A percentile compares a stretch with the other conserved stretches of the same genome.
These are phyloP conservation scores for Aspergillus eucalypticola DNA, from an alignment of 2,329 filamentous ascomycete species.

Conservation along the genomic window DNA sequence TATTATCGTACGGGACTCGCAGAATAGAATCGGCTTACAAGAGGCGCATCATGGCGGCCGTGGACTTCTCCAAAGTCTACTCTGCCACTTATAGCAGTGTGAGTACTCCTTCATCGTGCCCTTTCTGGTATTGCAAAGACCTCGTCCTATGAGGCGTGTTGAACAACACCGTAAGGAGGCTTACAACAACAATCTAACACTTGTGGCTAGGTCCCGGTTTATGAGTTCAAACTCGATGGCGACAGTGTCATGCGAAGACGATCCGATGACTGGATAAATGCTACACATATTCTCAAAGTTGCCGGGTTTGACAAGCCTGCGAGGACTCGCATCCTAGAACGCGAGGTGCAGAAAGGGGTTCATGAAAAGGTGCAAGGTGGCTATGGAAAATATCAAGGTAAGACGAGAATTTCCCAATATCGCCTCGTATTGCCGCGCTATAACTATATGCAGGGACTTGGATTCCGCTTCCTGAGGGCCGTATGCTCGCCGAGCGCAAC, in stretches of 20 bases:
- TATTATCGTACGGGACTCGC: slow-evolving; percentile 24
- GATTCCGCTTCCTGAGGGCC: slow-evolving; percentile 84
- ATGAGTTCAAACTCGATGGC: slow-evolving; percentile 82
- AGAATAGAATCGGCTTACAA: slow-evolving; percentile 23
- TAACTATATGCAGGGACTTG: slow-evolving; percentile 70
- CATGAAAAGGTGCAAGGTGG: slow-evolving; percentile 99
- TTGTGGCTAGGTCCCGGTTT: slow-evolving; percentile 76
- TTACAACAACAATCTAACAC: slow-evolving; percentile 7
- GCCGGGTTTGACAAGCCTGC: slow-evolving; percentile 97
- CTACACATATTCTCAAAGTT: slow-evolving; percentile 97
- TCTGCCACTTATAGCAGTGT: slow-evolving; percentile 67
- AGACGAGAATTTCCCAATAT: not conserved
- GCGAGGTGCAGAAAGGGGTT: slow-evolving; percentile 92
- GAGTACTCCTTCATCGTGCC: slow-evolving; percentile 24
- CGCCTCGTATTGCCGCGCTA: not conserved
- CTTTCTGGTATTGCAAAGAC: not conserved
- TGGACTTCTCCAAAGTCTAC: slow-evolving; percentile 54
- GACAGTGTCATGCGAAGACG: slow-evolving; percentile 97
- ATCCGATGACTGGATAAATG: slow-evolving; percentile 96
- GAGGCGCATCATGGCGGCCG: slow-evolving; percentile 36
- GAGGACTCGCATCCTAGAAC: slow-evolving; percentile 88
- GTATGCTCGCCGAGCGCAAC: slow-evolving; percentile 81
- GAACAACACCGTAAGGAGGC: not conserved
- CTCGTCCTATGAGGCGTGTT: not conserved
- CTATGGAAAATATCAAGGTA: slow-evolving; percentile 97